Conservation (phyloP, 208 protist genomes). For the Leptomonas seymouri region DNA sequence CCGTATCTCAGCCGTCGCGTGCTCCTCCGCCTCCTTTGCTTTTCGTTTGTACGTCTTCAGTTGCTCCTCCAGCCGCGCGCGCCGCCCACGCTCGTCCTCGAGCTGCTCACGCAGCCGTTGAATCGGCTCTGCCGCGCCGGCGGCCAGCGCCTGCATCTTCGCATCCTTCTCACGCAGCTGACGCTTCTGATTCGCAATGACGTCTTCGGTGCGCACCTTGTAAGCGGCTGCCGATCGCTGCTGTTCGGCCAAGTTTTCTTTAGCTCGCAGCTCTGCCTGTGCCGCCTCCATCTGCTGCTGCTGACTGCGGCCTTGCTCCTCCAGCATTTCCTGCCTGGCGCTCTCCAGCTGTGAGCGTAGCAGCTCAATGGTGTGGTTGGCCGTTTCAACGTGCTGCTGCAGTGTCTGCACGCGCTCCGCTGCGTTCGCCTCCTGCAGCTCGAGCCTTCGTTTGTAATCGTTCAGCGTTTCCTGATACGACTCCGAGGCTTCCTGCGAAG, state of each 20-base stretch:
- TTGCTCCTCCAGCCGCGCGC: slow-evolving; percentile 76
- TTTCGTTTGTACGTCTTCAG: slow-evolving; percentile 62
- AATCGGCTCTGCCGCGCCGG: slow-evolving; percentile 59
- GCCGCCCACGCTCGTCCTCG: slow-evolving; percentile 79
- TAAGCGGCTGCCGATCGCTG: slow-evolving; percentile 48
- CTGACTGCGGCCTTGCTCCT: slow-evolving; percentile 56
- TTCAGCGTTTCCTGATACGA: slow-evolving; percentile 43
- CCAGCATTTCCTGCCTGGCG: slow-evolving; percentile 48
- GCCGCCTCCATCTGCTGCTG: slow-evolving; percentile 49
- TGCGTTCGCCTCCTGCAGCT: slow-evolving; percentile 34
- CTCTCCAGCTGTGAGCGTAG: slow-evolving; percentile 61
- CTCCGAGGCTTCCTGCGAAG: slow-evolving; percentile 34
- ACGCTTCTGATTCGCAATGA: slow-evolving; percentile 72
- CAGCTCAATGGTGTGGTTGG: slow-evolving; percentile 58
- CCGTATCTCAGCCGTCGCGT: slow-evolving; percentile 68
- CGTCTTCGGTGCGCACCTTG: slow-evolving; percentile 57
- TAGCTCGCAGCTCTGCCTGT: slow-evolving; percentile 44
- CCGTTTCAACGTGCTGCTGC: slow-evolving; percentile 49
- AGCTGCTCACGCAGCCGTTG: slow-evolving; percentile 82
- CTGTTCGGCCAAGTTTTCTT: slow-evolving; percentile 48
- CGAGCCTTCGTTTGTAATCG: slow-evolving; percentile 47
- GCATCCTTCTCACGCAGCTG: slow-evolving; percentile 84
- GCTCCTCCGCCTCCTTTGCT: slow-evolving; percentile 87
- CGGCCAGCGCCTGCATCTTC: slow-evolving; percentile 71
- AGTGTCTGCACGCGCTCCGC: slow-evolving; percentile 36